phyloP scores from a whole-genome alignment of 768 basidiomycete species.

The Asterophora lycoperdoides region DNA sequence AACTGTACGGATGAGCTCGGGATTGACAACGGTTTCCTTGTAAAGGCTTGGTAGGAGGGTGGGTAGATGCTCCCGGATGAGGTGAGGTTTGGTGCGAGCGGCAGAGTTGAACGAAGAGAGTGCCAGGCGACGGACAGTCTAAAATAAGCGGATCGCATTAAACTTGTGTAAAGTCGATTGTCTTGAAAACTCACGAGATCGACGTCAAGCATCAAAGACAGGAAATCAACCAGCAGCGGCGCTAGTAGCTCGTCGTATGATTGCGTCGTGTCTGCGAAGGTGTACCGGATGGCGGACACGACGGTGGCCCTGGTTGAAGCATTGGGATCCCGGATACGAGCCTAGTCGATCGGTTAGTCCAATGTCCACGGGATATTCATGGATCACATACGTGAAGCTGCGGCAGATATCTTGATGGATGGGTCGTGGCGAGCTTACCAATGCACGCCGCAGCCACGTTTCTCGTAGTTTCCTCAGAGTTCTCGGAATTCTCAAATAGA shows the following conservation, averaged over 20 bases:
- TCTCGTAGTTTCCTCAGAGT: slow-evolving; percentile 84
- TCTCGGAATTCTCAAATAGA: slow-evolving; percentile 86
- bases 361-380: not conserved
- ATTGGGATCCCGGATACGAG: slow-evolving; percentile 63
- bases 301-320: slow-evolving; percentile 81
- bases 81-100: slow-evolving; percentile 89
- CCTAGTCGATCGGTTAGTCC: slow-evolving; percentile 30
- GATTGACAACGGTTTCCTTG: slow-evolving; percentile 76
- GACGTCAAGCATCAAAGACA: slow-evolving; percentile 82
- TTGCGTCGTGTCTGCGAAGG: slow-evolving; percentile 80
- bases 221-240: slow-evolving; percentile 84
- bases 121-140: slow-evolving; percentile 90
- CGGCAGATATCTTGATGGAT: slow-evolving; percentile 86
- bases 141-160: not conserved
- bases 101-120: slow-evolving; percentile 91
- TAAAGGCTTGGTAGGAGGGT: slow-evolving; percentile 79
- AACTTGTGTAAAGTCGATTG: no score
- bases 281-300: slow-evolving; percentile 90
- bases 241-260: slow-evolving; percentile 90
- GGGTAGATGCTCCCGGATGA: slow-evolving; percentile 80
- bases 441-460: slow-evolving; percentile 97
- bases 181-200: slow-evolving; percentile 61
- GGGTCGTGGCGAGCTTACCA: slow-evolving; percentile 90
- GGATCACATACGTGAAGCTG: slow-evolving; percentile 72
- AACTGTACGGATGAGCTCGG: slow-evolving; percentile 79